These are phyloP conservation scores for Juncus effusus DNA, from an alignment of 176 grass and related monocot species.

Conservation along the genomic window DNA sequence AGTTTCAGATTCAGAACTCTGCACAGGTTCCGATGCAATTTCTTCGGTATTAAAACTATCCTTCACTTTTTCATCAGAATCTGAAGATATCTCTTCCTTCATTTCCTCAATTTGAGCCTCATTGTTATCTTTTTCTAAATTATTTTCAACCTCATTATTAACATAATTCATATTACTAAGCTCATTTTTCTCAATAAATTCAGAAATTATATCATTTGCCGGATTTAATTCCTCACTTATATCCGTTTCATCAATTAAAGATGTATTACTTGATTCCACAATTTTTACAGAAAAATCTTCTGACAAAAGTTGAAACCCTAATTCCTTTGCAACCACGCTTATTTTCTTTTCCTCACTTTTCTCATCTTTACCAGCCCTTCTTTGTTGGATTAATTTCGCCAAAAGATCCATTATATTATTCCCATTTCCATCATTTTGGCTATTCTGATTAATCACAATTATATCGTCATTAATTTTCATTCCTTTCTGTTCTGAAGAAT, in stretches of 20 bases:
- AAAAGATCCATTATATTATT: constrained; percentile 43
- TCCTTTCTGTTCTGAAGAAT: constrained; percentile 45
- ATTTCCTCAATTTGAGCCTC: constrained; percentile 6
- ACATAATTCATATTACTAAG: background rate
- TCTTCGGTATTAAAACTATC: background rate
- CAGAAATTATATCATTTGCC: constrained; percentile 29
- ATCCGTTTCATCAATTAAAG: constrained; percentile 24
- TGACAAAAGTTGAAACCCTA: constrained; percentile 57
- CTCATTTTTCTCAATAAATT: constrained; percentile 5
- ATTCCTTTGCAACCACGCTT: constrained; percentile 64
- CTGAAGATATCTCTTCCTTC: background rate
- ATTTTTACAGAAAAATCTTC: constrained; percentile 58
- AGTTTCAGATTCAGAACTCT: constrained; percentile 36
- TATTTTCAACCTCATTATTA: constrained; percentile 13
- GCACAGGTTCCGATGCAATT: constrained; percentile 33
- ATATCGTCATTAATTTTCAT: constrained; percentile 70
- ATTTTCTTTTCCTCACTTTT: constrained; percentile 60
- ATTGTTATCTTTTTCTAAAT: constrained; percentile 7
- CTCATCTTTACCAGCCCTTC: constrained; percentile 31
- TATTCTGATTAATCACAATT: constrained; percentile 69
- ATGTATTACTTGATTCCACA: constrained; percentile 25
- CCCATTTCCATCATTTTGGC: constrained; percentile 36
- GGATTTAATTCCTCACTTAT: constrained; percentile 2
- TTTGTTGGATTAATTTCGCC: constrained; percentile 61
- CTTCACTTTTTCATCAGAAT: background rate